phyloP scores from a whole-genome alignment of 306 rosid genomes.

The Calophaca sinica region DNA sequence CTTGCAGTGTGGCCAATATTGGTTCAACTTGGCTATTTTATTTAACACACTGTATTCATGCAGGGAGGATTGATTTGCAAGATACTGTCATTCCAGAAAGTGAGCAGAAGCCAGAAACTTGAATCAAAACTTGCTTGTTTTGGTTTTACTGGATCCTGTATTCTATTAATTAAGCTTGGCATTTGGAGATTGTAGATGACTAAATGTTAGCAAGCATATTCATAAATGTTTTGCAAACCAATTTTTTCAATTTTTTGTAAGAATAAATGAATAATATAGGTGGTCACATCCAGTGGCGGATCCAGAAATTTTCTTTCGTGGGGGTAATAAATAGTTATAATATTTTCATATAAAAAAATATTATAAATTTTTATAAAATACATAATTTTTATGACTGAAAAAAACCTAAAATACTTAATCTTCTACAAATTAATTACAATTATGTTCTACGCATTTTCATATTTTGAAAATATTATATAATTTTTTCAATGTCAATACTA shows the following conservation, averaged over 20 bases:
- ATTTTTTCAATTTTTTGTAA: not conserved
- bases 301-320: too few species aligned
- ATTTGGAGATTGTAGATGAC: constrained; percentile 47
- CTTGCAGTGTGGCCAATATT: constrained; percentile 16
- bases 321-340: too few species aligned
- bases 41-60: constrained; percentile 29
- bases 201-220: constrained; percentile 44
- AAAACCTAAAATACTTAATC: too few species aligned
- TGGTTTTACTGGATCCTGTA: constrained; percentile 43
- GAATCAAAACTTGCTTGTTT: constrained; percentile 45
- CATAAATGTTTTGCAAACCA: constrained; percentile 30
- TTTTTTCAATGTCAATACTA: too few species aligned
- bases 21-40: constrained; percentile 24
- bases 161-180: constrained; percentile 48
- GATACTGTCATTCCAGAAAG: constrained; percentile 72
- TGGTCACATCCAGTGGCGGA: constrained; percentile 26
- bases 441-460: too few species aligned
- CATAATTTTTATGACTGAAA: too few species aligned
- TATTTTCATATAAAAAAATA: too few species aligned
- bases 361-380: too few species aligned
- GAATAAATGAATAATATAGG: not conserved
- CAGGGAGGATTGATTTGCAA: constrained; percentile 91
- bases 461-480: too few species aligned
- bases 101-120: constrained; percentile 72
- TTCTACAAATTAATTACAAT: too few species aligned